Evolutionary conservation across 2,329 filamentous ascomycete species (phyloP).

Genomic region (Dothidotthia symphoricarpi): DNA sequence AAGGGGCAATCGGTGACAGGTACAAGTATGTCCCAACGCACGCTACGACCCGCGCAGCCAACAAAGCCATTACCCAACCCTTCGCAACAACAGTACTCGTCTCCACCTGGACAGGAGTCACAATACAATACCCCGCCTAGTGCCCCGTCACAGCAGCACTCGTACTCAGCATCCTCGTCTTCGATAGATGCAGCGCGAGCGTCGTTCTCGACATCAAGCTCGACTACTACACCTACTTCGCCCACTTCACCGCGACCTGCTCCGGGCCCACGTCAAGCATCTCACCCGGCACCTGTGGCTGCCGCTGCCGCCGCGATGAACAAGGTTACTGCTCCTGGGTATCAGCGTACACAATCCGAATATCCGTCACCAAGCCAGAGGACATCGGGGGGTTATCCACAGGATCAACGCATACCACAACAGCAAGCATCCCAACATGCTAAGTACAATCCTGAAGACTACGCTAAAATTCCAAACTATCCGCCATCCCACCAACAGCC

Average conservation of each 20-base stretch:
- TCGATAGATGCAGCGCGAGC: slow-evolving; percentile 50
- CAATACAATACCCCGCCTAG: slow-evolving; percentile 37
- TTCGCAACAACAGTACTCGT: slow-evolving; percentile 32
- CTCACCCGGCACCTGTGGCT: slow-evolving; percentile 36
- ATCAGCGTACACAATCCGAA: slow-evolving; percentile 48
- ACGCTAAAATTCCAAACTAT: slow-evolving; percentile 54
- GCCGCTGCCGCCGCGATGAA: slow-evolving; percentile 51
- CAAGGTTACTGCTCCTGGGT: slow-evolving; percentile 45
- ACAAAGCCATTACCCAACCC: slow-evolving; percentile 47
- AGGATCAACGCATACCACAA: slow-evolving; percentile 43
- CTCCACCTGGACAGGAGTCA: slow-evolving; percentile 43
- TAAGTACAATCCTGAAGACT: slow-evolving; percentile 76
- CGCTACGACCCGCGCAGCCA: slow-evolving; percentile 32
- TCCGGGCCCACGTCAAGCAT: slow-evolving; percentile 51
- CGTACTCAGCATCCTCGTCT: slow-evolving; percentile 43
- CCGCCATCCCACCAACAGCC: slow-evolving; percentile 31
- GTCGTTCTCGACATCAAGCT: slow-evolving; percentile 43
- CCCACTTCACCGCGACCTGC: slow-evolving; percentile 50
- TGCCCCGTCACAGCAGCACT: slow-evolving; percentile 41
- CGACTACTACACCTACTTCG: slow-evolving; percentile 45
- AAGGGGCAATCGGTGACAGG: slow-evolving; percentile 59
- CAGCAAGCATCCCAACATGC: slow-evolving; percentile 52
- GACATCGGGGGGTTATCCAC: slow-evolving; percentile 38
- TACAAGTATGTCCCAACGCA: slow-evolving; percentile 49
- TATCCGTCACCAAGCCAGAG: slow-evolving; percentile 36